phyloP scores from a whole-genome alignment of 2,329 filamentous ascomycete genomes.

The Scolecobasidium constrictum region DNA sequence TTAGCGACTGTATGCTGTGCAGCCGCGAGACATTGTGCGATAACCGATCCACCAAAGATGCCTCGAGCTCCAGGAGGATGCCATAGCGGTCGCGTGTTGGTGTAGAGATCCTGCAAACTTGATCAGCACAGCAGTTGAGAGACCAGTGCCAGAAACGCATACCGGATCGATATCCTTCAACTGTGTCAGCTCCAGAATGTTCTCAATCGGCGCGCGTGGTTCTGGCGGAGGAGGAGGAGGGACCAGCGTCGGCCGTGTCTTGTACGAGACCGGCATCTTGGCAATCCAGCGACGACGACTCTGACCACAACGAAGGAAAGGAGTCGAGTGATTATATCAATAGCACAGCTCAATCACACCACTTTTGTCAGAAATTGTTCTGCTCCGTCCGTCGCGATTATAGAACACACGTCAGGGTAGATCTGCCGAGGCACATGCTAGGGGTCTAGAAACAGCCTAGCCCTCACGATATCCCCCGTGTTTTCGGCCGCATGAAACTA shows the following conservation, averaged over 20 bases:
- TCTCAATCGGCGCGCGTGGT: constrained; percentile 72
- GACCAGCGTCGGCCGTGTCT: constrained; percentile 47
- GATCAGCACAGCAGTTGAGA: background rate
- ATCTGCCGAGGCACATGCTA: background rate
- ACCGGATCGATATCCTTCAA: constrained; percentile 65
- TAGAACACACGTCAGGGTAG: no score
- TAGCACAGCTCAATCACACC: no score
- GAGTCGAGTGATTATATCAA: no score
- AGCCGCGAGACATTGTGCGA: constrained; percentile 81
- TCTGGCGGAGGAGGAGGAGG: constrained; percentile 62
- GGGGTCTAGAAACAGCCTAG: background rate
- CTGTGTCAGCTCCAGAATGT: constrained; percentile 76
- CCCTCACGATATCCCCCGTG: no score
- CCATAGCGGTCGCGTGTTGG: constrained; percentile 85
- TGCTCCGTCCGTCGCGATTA: no score
- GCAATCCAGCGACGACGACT: no score
- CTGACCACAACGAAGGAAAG: no score
- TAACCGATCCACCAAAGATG: constrained; percentile 87
- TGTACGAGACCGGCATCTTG: background rate
- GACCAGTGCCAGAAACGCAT: constrained; percentile 23
- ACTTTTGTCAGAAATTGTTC: no score
- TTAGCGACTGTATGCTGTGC: constrained; percentile 77
- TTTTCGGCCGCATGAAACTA: no score
- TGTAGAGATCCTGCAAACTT: constrained; percentile 66
- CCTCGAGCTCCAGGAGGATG: constrained; percentile 85